A percentile compares a stretch with the other conserved stretches of the same genome.
phyloP scores from a whole-genome alignment of 2,329 filamentous ascomycete species.

The Dothiorella sarmentorum region DNA sequence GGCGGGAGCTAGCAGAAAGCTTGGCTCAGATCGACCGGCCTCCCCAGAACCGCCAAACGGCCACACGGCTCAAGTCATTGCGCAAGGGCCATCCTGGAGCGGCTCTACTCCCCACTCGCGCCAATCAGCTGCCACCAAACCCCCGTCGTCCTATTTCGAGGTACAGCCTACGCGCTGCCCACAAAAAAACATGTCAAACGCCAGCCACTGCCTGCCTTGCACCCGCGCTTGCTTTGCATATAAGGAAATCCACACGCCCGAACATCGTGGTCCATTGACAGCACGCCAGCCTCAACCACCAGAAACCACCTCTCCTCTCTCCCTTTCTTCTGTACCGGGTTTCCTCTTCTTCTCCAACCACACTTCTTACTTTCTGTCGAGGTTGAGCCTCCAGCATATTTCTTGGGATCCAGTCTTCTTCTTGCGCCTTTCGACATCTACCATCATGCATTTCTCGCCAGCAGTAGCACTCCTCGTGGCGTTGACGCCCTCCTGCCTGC shows the following conservation, averaged over 20 bases:
- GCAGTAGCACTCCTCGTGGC: constrained; percentile 32
- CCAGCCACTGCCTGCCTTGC: background rate
- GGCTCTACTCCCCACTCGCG: background rate
- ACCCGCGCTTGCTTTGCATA: constrained; percentile 6
- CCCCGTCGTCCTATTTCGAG: constrained; percentile 7
- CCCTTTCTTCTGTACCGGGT: background rate
- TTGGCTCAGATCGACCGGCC: constrained; percentile 1
- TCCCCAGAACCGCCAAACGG: background rate
- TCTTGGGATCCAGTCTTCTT: background rate
- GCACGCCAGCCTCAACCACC: background rate
- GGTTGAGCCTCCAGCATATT: background rate
- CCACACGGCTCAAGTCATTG: background rate
- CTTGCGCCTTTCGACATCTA: background rate
- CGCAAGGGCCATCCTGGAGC: constrained; percentile 9
- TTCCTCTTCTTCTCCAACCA: constrained; percentile 11
- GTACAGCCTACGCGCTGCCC: constrained; percentile 12
- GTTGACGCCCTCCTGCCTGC: constrained; percentile 31
- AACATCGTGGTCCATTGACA: constrained; percentile 5
- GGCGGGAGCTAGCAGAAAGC: constrained; percentile 11
- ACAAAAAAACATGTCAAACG: background rate
- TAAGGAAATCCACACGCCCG: background rate
- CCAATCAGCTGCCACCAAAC: background rate
- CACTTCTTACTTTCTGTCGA: background rate
- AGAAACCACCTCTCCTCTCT: background rate
- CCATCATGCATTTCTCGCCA: constrained; percentile 35